A percentile compares a stretch with the other conserved stretches of the same genome.
Conservation (phyloP, 208 protist genomes). For the Blastocrithidia nonstop region DNA sequence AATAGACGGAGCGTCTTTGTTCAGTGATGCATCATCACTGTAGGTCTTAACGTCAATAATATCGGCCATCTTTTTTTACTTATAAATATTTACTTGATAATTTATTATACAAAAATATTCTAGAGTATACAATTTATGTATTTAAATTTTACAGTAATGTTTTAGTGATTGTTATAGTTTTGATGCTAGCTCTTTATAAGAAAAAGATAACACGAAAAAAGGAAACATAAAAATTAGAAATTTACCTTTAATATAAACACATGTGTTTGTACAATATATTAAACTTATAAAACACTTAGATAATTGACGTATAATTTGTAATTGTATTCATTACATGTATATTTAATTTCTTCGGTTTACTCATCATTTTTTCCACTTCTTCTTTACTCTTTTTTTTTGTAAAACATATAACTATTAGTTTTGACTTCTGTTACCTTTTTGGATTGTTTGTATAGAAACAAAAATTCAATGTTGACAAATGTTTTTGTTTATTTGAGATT, state of each 20-base stretch:
- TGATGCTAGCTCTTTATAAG: background rate
- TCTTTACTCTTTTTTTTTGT: too few species aligned
- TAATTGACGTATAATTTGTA: too few species aligned
- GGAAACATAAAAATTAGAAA: background rate
- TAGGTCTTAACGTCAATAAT: conserved; percentile 78
- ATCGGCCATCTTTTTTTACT: conserved; percentile 30
- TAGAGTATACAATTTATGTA: conserved; percentile 1
- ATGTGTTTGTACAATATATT: too few species aligned
- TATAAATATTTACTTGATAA: background rate
- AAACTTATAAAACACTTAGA: too few species aligned
- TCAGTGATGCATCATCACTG: conserved; percentile 64
- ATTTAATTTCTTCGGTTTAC: too few species aligned
- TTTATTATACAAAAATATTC: background rate
- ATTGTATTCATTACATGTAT: too few species aligned
- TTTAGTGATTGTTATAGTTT: background rate
- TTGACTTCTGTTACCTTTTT: too few species aligned
- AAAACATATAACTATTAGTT: too few species aligned
- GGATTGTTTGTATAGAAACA: too few species aligned
- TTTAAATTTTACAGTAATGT: background rate
- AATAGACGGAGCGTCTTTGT: conserved; percentile 45
- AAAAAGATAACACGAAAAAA: conserved; percentile 8
- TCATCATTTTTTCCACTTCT: too few species aligned
- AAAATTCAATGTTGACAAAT: too few species aligned
- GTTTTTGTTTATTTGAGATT: too few species aligned
- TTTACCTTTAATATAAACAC: background rate